Conservation (phyloP, 768 basidiomycete genomes). For the Suillus discolor region DNA sequence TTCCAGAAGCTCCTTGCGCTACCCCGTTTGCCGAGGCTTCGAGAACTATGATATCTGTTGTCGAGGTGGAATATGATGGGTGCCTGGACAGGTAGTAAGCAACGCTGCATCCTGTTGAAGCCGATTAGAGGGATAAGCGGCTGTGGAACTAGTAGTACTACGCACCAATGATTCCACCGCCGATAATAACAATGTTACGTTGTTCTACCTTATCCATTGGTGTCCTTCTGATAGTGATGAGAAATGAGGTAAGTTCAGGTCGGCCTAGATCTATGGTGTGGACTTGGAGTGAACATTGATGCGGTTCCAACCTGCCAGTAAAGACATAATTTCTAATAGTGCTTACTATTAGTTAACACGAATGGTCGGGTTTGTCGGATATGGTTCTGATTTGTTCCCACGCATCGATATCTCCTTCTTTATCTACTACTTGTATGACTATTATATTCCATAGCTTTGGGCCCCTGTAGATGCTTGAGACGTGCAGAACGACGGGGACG, state of each 20-base stretch:
- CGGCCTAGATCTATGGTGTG: not conserved
- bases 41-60: slow-evolving; percentile 58
- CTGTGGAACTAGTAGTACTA: not conserved
- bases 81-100: slow-evolving; percentile 79
- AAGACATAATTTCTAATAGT: not conserved
- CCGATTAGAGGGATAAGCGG: not conserved
- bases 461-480: too few relatives aligned
- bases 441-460: too few relatives aligned
- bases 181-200: slow-evolving; percentile 69
- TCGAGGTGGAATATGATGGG: slow-evolving; percentile 43
- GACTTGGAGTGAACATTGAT: not conserved
- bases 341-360: too few relatives aligned
- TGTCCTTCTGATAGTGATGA: slow-evolving; percentile 13
- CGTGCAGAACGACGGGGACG: too few relatives aligned
- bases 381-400: not conserved
- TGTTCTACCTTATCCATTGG: slow-evolving; percentile 19
- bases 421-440: not conserved
- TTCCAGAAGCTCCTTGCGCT: slow-evolving; percentile 83
- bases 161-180: slow-evolving; percentile 81
- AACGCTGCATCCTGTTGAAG: slow-evolving; percentile 50
- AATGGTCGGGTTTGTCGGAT: not conserved
- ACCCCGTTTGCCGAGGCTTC: slow-evolving; percentile 68
- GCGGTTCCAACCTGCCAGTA: not conserved
- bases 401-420: not conserved
- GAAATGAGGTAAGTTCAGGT: not conserved